Conservation (phyloP, 129 eudicot species). For the carrot (Daucus carota) region DNA sequence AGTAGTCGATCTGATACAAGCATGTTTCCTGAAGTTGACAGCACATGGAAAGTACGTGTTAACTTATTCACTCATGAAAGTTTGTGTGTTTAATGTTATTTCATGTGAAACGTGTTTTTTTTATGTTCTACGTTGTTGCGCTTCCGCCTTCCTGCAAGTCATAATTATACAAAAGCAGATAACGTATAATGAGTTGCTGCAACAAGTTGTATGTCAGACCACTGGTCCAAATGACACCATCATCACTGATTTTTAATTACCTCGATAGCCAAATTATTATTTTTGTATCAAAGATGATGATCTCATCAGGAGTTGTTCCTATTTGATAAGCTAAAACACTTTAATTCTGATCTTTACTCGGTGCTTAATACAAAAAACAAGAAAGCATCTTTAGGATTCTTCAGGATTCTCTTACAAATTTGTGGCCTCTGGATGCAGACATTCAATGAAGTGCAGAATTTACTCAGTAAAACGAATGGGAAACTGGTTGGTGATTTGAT, state of each 20-base stretch:
- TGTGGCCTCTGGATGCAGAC: constrained; percentile 40
- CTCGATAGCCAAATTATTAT: not conserved
- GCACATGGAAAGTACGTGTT: constrained; percentile 84
- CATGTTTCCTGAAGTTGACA: constrained; percentile 93
- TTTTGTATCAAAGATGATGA: not conserved
- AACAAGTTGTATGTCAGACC: not conserved
- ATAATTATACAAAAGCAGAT: not conserved
- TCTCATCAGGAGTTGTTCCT: not conserved
- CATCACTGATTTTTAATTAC: not conserved
- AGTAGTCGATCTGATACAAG: constrained; percentile 44
- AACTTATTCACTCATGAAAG: constrained; percentile 7
- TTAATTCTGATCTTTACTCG: not conserved
- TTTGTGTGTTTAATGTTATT: not conserved
- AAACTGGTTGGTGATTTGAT: constrained; percentile 80
- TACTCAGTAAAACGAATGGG: constrained; percentile 79
- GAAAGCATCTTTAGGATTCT: not conserved
- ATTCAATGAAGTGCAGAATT: constrained; percentile 76
- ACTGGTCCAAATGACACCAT: not conserved
- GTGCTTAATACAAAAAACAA: not conserved
- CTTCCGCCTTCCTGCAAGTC: not conserved
- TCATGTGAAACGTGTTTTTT: not conserved
- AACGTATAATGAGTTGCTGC: not conserved
- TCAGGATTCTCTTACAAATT: not conserved
- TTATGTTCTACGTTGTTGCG: not conserved
- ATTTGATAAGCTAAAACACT: not conserved